Evolutionary conservation across 352 stramenopile species (phyloP), one percentile per base, ranked within the genome.

Genomic region (Thalassiosira oceanica): DNA sequence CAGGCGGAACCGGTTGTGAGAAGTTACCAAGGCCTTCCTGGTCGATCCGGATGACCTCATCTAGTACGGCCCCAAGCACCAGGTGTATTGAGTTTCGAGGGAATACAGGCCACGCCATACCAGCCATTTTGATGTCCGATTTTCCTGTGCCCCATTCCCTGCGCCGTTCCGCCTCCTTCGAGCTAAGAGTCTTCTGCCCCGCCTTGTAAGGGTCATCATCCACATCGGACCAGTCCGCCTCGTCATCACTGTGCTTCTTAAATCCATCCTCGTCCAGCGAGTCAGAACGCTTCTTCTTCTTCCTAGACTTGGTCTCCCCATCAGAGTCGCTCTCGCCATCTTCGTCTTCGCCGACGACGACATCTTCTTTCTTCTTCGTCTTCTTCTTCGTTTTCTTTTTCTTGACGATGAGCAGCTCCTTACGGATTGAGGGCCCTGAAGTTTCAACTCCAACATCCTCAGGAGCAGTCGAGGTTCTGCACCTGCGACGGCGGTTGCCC

Each of bases 191-290:
- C 39, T 80, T 79, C 37, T 80, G 83, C 0, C 41, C 49, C 31
- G 26, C 36, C 11, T 61, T 57, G 31, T 61, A 46, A 20, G 76
- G 60, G 45, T 87, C 62, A 20, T 73, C 76, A 18, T 71, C 83
- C n/a, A 88, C 73, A 61, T 92, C 85, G n/a, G 78, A 90, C 83
- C 85, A 90, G 48, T 89, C 78, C 10, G 52, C 80, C 54, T 88
- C 81, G 45, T 85, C 79, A 61, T 92, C 85, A 31, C 77, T 88
- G 21, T 88, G 74, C 20, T 78, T 60, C 41, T 86, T 77, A 67
- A 83, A 89, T 1, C 82, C 85, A 70, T 88, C 78, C 48, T 86
- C 80, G 20, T 78, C 77, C 20, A 85, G 16, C 16, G 66, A 10
- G 33, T 65, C 72, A 37, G 68, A 67, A 20, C 28, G 28, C n/a